phyloP scores from a whole-genome alignment of 78 protist species.

The Speleostelium caveatum region DNA sequence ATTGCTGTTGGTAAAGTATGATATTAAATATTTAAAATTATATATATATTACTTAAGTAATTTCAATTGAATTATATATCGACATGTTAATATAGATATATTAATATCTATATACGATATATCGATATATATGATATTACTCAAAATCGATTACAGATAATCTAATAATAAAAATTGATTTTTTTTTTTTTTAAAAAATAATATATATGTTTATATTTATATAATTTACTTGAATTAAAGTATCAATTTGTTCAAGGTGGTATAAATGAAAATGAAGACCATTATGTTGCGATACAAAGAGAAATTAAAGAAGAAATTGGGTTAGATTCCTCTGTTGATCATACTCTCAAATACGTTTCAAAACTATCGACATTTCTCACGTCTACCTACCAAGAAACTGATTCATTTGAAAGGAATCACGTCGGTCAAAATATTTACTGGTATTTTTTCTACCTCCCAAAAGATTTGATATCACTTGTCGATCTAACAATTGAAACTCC shows the following conservation, averaged over 20 bases:
- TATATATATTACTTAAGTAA: no score
- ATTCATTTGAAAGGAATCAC: background rate
- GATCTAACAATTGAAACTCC: conserved; percentile 19
- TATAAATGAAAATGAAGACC: conserved; percentile 34
- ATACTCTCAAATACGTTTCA: conserved; percentile 18
- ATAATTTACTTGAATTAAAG: background rate
- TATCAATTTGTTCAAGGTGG: conserved; percentile 74
- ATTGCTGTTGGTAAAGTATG: conserved; percentile 32
- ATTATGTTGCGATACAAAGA: conserved; percentile 44
- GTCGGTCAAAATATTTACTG: conserved; percentile 42
- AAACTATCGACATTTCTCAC: background rate
- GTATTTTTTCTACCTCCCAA: conserved; percentile 33
- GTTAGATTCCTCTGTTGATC: conserved; percentile 15
- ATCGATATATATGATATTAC: no score
- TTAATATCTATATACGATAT: no score
- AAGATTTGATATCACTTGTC: background rate
- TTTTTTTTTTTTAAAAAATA: background rate
- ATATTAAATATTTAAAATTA: background rate
- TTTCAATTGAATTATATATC: no score
- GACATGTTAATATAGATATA: no score
- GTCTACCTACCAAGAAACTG: background rate
- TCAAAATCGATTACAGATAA: no score
- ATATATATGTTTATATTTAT: background rate
- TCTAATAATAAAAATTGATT: background rate
- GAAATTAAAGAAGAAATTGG: conserved; percentile 69